Conservation (phyloP, 352 stramenopile species). For the Phytopythium montanum region DNA sequence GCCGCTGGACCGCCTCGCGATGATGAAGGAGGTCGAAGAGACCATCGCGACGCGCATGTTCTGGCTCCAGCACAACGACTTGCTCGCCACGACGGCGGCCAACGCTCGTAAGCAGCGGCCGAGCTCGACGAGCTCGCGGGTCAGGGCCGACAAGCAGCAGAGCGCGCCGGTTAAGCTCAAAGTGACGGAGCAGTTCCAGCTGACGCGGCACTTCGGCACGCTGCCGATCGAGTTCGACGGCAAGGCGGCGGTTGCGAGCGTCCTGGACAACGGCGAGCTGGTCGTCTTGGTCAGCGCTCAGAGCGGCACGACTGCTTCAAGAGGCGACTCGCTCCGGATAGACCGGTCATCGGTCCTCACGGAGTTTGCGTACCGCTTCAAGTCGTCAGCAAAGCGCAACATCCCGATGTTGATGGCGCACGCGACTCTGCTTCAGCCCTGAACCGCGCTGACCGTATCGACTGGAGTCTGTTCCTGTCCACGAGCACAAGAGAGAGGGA, state of each 20-base stretch:
- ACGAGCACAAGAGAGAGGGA: neutral
- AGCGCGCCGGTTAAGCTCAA: slow-evolving; percentile 22
- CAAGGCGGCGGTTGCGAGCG: slow-evolving; percentile 18
- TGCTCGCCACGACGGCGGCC: slow-evolving; percentile 15
- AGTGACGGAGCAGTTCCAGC: slow-evolving; percentile 27
- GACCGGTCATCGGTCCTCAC: neutral
- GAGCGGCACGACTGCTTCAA: neutral
- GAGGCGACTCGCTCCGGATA: neutral
- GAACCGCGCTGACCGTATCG: neutral
- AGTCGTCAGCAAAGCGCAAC: slow-evolving; percentile 12
- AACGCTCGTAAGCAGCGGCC: neutral
- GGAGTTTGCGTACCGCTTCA: slow-evolving; percentile 18
- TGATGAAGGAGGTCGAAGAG: slow-evolving; percentile 24
- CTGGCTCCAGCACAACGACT: slow-evolving; percentile 57
- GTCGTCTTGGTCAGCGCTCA: slow-evolving; percentile 24
- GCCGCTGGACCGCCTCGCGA: slow-evolving; percentile 16
- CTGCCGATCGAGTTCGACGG: slow-evolving; percentile 18
- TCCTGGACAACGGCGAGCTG: slow-evolving; percentile 36
- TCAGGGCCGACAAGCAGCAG: neutral
- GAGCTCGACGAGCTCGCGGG: neutral
- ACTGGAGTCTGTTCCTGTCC: neutral
- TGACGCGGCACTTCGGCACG: slow-evolving; percentile 35
- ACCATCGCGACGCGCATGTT: slow-evolving; percentile 49
- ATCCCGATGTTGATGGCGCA: slow-evolving; percentile 7
- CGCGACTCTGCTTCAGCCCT: neutral